Percentiles rank a stretch among this genome's conserved stretches.
phyloP scores from a whole-genome alignment of 352 stramenopile species.

The Pythium pyrilobum region DNA sequence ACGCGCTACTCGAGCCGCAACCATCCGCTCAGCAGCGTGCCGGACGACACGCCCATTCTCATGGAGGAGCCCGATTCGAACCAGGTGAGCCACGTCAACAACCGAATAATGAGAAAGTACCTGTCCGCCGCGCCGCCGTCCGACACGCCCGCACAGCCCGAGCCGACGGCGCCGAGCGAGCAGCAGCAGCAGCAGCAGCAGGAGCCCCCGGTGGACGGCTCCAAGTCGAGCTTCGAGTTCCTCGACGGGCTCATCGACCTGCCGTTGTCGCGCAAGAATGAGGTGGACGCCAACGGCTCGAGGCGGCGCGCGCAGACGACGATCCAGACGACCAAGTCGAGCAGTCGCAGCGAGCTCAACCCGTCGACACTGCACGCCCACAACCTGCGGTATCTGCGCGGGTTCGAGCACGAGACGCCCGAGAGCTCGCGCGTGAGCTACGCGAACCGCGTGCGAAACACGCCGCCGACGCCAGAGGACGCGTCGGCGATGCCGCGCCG shows the following conservation, averaged over 20 bases:
- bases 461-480: not conserved
- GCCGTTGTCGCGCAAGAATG: not conserved
- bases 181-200: not conserved
- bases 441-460: conserved; percentile 2
- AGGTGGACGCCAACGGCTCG: conserved; percentile 1
- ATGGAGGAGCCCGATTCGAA: conserved; percentile 19
- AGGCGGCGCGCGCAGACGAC: conserved; percentile 10
- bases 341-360: conserved; percentile 4
- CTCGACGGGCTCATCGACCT: conserved; percentile 15
- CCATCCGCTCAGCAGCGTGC: not conserved
- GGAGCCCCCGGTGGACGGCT: not conserved
- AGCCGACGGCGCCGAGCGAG: not conserved
- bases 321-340: not conserved
- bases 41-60: conserved; percentile 8
- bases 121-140: not conserved
- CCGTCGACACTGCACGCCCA: conserved; percentile 13
- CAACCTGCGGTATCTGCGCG: conserved; percentile 10
- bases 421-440: not conserved
- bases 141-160: conserved; percentile 6
- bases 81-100: conserved; percentile 17
- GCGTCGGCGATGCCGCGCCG: not conserved
- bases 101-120: not conserved
- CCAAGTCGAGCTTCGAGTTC: conserved; percentile 16
- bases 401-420: conserved; percentile 2
- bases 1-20: conserved; percentile 5